These are phyloP conservation scores for Vitis cinerea DNA, from an alignment of 164 flowering plant genomes.

Conservation along the genomic window DNA sequence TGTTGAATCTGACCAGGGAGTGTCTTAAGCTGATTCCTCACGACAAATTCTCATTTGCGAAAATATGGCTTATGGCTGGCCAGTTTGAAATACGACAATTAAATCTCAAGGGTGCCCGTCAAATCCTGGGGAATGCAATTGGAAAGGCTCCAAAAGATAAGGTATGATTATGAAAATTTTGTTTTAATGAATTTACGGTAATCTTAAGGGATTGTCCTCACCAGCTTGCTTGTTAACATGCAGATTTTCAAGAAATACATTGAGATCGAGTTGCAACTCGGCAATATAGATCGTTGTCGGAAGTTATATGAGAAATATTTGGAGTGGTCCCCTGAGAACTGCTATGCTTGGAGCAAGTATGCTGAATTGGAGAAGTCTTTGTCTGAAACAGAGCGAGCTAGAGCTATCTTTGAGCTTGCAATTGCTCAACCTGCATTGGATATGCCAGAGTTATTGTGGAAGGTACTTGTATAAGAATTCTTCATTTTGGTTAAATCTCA, in stretches of 20 bases:
- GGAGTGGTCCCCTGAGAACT: conserved; percentile 94
- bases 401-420: conserved; percentile 93
- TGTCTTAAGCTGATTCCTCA: conserved; percentile 85
- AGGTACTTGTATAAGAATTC: conserved; percentile 42
- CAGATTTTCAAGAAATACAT: conserved; percentile 96
- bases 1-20: conserved; percentile 43
- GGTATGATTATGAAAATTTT: conserved; percentile 34
- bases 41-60: conserved; percentile 84
- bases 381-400: conserved; percentile 77
- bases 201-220: conserved; percentile 1
- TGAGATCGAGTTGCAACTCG: conserved; percentile 88
- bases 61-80: conserved; percentile 89
- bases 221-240: conserved; percentile 7
- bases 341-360: conserved; percentile 96
- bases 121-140: conserved; percentile 81
- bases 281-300: conserved; percentile 81
- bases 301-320: conserved; percentile 83
- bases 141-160: conserved; percentile 96
- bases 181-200: background rate
- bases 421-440: conserved; percentile 88
- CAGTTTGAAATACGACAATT: conserved; percentile 93
- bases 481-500: conserved; percentile 1
- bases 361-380: conserved; percentile 85
- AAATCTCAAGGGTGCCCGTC: conserved; percentile 72
- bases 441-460: conserved; percentile 96